A percentile compares a stretch with the other conserved stretches of the same genome.
Evolutionary conservation across 805 yeast species (phyloP).

Genomic region (Starmerella apis): DNA sequence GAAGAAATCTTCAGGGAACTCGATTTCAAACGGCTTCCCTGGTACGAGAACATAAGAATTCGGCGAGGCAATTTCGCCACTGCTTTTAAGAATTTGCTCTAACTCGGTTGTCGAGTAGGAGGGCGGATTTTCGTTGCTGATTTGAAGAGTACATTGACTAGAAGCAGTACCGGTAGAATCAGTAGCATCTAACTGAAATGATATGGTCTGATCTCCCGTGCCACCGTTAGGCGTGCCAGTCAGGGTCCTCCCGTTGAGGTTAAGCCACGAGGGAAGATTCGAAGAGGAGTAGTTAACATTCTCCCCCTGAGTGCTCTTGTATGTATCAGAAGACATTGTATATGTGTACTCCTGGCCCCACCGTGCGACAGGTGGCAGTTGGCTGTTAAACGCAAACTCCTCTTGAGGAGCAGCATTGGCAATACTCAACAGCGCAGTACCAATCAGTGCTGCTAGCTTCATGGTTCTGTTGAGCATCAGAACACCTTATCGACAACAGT

Average conservation of each 20-base stretch:
- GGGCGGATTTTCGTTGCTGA: conserved; percentile 50
- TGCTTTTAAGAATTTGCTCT: conserved; percentile 44
- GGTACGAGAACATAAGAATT: conserved; percentile 66
- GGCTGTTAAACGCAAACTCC: conserved; percentile 72
- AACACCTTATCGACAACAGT: neutral
- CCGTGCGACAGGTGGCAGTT: conserved; percentile 81
- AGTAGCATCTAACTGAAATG: conserved; percentile 50
- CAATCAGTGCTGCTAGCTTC: conserved; percentile 4
- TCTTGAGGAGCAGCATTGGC: conserved; percentile 36
- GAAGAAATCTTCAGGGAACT: conserved; percentile 56
- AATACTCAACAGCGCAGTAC: neutral
- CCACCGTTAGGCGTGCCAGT: conserved; percentile 50
- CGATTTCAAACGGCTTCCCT: conserved; percentile 52
- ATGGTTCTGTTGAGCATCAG: neutral
- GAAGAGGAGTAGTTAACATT: conserved; percentile 46
- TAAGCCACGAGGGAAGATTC: conserved; percentile 67
- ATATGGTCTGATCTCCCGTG: conserved; percentile 36
- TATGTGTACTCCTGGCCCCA: conserved; percentile 51
- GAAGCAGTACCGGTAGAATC: conserved; percentile 45
- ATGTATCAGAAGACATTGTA: conserved; percentile 62
- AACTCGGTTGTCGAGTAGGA: conserved; percentile 38
- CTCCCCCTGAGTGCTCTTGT: conserved; percentile 33
- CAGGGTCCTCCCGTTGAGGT: conserved; percentile 58
- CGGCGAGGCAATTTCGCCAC: conserved; percentile 68
- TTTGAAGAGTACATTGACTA: conserved; percentile 48